Percentiles rank a stretch among this genome's conserved stretches.
Conservation (phyloP, 768 basidiomycete genomes). For the Amanita jacksonii region DNA sequence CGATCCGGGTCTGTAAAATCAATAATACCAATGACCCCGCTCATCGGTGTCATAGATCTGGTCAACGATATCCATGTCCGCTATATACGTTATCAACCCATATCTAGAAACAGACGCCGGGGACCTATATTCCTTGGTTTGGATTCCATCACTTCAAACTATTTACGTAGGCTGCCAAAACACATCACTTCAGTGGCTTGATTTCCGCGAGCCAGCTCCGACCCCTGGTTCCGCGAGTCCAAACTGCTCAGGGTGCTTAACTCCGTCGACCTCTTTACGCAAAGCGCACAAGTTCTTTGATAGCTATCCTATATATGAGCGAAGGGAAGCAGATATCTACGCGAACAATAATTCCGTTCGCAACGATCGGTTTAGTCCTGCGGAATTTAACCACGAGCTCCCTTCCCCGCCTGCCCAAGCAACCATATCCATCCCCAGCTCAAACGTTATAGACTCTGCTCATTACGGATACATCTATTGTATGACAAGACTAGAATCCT, state of each 20-base stretch:
- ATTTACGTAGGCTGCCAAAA: constrained; percentile 89
- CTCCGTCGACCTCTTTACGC: constrained; percentile 26
- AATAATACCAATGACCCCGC: neutral
- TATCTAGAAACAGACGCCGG: constrained; percentile 76
- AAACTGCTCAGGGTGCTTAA: constrained; percentile 25
- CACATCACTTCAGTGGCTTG: constrained; percentile 86
- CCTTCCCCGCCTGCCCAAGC: constrained; percentile 23
- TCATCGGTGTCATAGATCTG: constrained; percentile 49
- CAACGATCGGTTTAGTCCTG: constrained; percentile 20
- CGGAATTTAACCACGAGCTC: constrained; percentile 22
- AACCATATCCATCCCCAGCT: constrained; percentile 47
- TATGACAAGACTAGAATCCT: constrained; percentile 35
- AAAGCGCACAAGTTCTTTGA: constrained; percentile 88
- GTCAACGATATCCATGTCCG: constrained; percentile 59
- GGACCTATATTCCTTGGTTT: constrained; percentile 79
- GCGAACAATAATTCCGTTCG: constrained; percentile 42
- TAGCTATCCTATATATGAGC: constrained; percentile 69
- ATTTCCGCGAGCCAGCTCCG: constrained; percentile 30
- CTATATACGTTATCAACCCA: constrained; percentile 67
- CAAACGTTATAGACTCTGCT: constrained; percentile 77
- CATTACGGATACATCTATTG: constrained; percentile 95
- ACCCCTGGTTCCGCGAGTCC: constrained; percentile 11
- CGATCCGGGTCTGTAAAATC: constrained; percentile 54
- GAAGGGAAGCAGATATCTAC: constrained; percentile 55
- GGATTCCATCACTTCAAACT: constrained; percentile 58